A percentile compares a stretch with the other conserved stretches of the same genome.
Conservation (phyloP, 1,139 yeast species). For the Hansenula lynferdii region DNA sequence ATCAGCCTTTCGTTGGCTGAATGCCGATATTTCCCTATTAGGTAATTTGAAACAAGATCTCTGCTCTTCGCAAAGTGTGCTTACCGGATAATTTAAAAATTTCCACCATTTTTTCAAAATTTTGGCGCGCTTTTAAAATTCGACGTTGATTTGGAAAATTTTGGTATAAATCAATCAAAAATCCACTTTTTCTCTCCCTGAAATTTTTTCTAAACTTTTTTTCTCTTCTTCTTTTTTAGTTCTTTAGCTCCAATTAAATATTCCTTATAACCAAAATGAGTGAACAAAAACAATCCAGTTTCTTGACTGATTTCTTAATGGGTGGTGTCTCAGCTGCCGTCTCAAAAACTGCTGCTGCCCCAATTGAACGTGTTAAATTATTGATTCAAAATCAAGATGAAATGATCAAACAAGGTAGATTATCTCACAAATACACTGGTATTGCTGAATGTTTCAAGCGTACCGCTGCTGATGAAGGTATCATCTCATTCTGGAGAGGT, state of each 20-base stretch:
- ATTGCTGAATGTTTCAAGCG: conserved; percentile 68
- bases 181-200: conserved; percentile 13
- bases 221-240: not conserved
- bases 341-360: conserved; percentile 82
- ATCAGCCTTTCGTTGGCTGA: not conserved
- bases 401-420: conserved; percentile 78
- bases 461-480: conserved; percentile 69
- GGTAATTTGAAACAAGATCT: not conserved
- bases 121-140: conserved; percentile 7
- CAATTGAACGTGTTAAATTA: conserved; percentile 78
- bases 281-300: conserved; percentile 27
- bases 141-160: conserved; percentile 9
- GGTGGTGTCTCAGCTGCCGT: conserved; percentile 87
- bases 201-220: conserved; percentile 1
- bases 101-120: not conserved
- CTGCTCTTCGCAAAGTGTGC: too few species aligned
- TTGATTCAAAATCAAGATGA: conserved; percentile 81
- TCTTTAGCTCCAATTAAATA: not conserved
- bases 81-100: not conserved
- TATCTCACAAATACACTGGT: conserved; percentile 62
- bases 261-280: conserved; percentile 13
- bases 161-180: conserved; percentile 13
- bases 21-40: not conserved
- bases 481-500: conserved; percentile 76
- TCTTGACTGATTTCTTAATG: conserved; percentile 60